A percentile compares a stretch with the other conserved stretches of the same genome.
Conservation (phyloP, 2,329 filamentous ascomycete species). For the Epichloe coenophiala region DNA sequence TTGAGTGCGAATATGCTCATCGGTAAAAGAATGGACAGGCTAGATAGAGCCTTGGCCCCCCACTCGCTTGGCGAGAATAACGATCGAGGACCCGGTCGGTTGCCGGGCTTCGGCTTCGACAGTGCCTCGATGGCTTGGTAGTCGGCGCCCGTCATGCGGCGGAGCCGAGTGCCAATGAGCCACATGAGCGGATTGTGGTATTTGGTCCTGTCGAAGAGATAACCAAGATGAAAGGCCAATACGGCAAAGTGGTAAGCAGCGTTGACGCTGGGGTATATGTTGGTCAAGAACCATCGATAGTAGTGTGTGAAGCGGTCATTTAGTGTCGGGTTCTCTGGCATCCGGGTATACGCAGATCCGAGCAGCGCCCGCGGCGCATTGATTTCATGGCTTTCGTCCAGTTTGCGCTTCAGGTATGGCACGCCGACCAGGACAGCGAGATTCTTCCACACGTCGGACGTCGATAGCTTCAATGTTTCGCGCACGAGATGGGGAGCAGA, state of each 20-base stretch:
- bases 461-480: conserved; percentile 58
- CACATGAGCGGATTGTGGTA: conserved; percentile 86
- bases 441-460: conserved; percentile 75
- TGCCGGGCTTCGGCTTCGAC: conserved; percentile 31
- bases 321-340: conserved; percentile 58
- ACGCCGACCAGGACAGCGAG: conserved; percentile 77
- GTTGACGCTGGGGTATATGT: conserved; percentile 82
- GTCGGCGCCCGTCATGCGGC: conserved; percentile 72
- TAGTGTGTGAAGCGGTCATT: conserved; percentile 63
- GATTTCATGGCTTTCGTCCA: conserved; percentile 87
- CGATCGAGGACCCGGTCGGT: conserved; percentile 45
- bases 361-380: conserved; percentile 59
- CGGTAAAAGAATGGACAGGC: conserved; percentile 71
- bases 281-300: conserved; percentile 83
- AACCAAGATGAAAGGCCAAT: conserved; percentile 81
- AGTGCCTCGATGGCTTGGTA: conserved; percentile 64
- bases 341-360: conserved; percentile 47
- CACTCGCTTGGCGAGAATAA: conserved; percentile 54
- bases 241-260: conserved; percentile 87
- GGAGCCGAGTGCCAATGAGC: conserved; percentile 76
- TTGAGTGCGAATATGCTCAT: conserved; percentile 95
- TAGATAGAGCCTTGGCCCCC: conserved; percentile 55
- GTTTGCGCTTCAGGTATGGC: conserved; percentile 87
- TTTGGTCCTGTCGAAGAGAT: conserved; percentile 83
- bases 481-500: conserved; percentile 61